Base-by-base conservation (phyloP, 306 rosid genomes). In the Styphnolobium japonicum region DNA sequence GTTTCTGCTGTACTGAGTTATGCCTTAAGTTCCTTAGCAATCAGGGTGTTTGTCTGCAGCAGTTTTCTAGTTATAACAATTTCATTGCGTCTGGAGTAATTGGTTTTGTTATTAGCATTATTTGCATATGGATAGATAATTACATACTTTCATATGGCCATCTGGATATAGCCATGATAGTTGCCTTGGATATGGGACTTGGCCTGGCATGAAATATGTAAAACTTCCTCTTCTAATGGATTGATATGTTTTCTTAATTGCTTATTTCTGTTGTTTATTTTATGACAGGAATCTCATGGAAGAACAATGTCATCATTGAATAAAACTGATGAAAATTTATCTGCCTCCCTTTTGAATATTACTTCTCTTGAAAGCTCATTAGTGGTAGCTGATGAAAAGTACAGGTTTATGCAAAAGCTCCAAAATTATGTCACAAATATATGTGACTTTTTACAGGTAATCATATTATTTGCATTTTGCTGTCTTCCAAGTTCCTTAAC, bases 381-480 rank as follows among this genome's bases (percentile, higher is more conserved):
- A 25, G 83, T 75, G 29, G 88, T 83, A 78, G 94, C 97, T 25
- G 97, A 92, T 51, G 94, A 91, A 79, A 95, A 95, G 89, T 95
- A 89, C 78, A 85, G 63, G 27, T 95, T 86, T 86, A 89, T 91
- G 98, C 98, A 95, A 85, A 84, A 85, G 88, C 97, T 92, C 81
- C 91, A 92, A 5, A 82, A 83, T 65, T 95, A 87, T 87, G 89
- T 95, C 51, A 81, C 97, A 65, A 80, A 84, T 60, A 81, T 92
- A 53, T 95, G 98, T 45, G 94, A 91, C 85, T 91, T 95, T 85
- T 87, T 95, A 84, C 91, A 95, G 98, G 98, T 95, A 57, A 78
- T 58, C 27, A 27, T 64, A 63, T 68, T 57, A 56, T 14, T 81
- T 81, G 73, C 53, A 21, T 76, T 57, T 31, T 74, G 40, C 15